Percentiles rank a stretch among this genome's conserved stretches.
Evolutionary conservation across 2,329 filamentous ascomycete genomes (phyloP).

Genomic region (Cyphellophora attinorum): DNA sequence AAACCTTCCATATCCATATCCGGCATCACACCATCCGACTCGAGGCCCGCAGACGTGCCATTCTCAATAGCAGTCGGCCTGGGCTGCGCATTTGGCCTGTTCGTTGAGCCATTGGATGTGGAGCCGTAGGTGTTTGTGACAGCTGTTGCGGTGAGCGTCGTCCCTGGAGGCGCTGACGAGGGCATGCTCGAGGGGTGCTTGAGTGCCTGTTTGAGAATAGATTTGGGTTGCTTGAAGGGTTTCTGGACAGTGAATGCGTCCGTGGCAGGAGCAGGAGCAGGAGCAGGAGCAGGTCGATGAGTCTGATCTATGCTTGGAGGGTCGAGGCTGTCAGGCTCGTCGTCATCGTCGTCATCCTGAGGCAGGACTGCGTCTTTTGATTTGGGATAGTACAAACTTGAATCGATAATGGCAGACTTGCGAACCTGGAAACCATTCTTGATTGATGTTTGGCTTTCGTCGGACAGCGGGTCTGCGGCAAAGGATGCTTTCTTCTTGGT

Average conservation of each 20-base stretch:
- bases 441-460: conserved; percentile 9
- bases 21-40: conserved; percentile 12
- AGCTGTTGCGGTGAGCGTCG: background rate
- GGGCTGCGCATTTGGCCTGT: conserved; percentile 21
- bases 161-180: conserved; percentile 1
- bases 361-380: conserved; percentile 2
- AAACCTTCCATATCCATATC: conserved; percentile 27
- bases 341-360: background rate
- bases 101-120: conserved; percentile 19
- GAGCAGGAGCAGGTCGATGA: background rate
- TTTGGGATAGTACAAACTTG: conserved; percentile 2
- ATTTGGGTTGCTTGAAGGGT: background rate
- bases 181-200: conserved; percentile 1
- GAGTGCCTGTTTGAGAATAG: conserved; percentile 6
- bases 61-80: conserved; percentile 4
- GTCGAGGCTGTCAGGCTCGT: conserved; percentile 3
- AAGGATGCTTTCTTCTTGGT: conserved; percentile 18
- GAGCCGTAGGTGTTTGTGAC: background rate
- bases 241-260: background rate
- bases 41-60: background rate
- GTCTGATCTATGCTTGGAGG: background rate
- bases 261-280: background rate
- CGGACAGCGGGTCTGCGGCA: conserved; percentile 4
- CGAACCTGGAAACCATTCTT: conserved; percentile 15
- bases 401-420: conserved; percentile 5